These are phyloP conservation scores for Aspergillus sclerotiicarbonarius DNA, from an alignment of 495 filamentous ascomycete genomes.

Conservation along the genomic window DNA sequence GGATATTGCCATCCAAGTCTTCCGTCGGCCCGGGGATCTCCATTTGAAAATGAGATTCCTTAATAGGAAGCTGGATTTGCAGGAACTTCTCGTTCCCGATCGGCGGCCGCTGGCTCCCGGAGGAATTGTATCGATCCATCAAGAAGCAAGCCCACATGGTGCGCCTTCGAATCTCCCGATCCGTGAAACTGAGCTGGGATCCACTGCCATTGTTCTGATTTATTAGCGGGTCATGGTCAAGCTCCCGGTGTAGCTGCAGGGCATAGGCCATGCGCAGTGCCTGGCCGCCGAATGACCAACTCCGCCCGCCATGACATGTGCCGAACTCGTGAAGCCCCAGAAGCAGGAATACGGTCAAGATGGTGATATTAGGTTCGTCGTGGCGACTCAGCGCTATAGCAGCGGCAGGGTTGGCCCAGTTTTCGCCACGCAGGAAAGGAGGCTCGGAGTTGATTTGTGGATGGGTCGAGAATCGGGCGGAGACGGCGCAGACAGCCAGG, in stretches of 20 bases:
- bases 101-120: conserved; percentile 89
- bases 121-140: conserved; percentile 97
- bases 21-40: conserved; percentile 90
- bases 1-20: conserved; percentile 71
- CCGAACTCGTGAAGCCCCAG: conserved; percentile 94
- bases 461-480: conserved; percentile 93
- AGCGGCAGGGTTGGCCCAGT: conserved; percentile 81
- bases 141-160: conserved; percentile 98
- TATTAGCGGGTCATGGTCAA: conserved; percentile 77
- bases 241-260: conserved; percentile 86
- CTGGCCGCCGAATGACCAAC: conserved; percentile 93
- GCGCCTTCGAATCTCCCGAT: conserved; percentile 85
- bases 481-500: conserved; percentile 87
- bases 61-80: conserved; percentile 86
- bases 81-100: conserved; percentile 86
- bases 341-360: conserved; percentile 81
- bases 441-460: conserved; percentile 80
- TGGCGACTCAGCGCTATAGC: conserved; percentile 82
- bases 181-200: conserved; percentile 78
- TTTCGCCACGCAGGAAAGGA: conserved; percentile 85
- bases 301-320: conserved; percentile 92
- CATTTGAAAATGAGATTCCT: conserved; percentile 85
- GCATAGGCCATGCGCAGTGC: conserved; percentile 97
- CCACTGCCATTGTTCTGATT: conserved; percentile 56
- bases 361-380: conserved; percentile 94